Evolutionary conservation across 2,329 filamentous ascomycete genomes (phyloP).

Genomic region (Amauroascus niger): DNA sequence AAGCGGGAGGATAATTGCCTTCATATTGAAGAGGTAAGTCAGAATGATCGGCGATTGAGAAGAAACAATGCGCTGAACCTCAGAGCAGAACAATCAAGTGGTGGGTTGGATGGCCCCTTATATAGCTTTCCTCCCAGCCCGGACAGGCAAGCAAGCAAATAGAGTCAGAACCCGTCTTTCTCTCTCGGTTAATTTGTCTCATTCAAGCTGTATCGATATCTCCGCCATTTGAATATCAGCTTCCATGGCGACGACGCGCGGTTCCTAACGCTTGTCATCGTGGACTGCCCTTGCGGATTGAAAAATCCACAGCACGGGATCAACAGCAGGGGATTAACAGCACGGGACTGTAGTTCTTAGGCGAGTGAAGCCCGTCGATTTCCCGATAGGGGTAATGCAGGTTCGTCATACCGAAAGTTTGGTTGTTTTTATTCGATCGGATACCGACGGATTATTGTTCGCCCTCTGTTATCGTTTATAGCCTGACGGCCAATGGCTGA

Average conservation of each 20-base stretch:
- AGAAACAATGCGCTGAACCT: not conserved
- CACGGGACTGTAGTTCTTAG: no score
- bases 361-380: no score
- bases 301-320: no score
- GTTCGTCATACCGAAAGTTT: not conserved
- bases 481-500: not conserved
- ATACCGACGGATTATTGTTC: not conserved
- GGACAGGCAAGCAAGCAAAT: not conserved
- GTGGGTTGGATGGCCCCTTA: not conserved
- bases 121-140: not conserved
- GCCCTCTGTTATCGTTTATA: not conserved
- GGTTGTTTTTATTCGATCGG: not conserved
- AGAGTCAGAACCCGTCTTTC: not conserved
- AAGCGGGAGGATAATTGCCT: not conserved
- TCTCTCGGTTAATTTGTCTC: not conserved
- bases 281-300: no score
- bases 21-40: not conserved
- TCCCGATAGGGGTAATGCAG: no score
- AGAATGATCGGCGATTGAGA: not conserved
- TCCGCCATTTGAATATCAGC: no score
- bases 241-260: no score
- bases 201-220: not conserved
- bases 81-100: not conserved
- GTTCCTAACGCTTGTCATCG: no score
- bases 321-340: no score